Evolutionary conservation across 2,329 filamentous ascomycete species (phyloP).

Genomic region (Fusarium torulosum): DNA sequence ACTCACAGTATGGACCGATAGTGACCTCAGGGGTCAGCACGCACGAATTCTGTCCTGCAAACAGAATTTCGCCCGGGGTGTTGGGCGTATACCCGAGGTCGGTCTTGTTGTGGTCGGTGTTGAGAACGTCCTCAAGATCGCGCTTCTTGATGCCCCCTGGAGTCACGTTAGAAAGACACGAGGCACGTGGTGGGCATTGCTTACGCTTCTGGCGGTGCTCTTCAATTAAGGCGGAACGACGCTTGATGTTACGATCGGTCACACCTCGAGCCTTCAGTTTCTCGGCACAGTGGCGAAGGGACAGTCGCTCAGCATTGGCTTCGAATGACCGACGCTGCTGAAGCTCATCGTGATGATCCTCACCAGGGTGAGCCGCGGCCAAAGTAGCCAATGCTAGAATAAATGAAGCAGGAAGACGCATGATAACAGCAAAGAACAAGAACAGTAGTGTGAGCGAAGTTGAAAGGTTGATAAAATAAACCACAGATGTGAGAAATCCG

Average conservation of each 20-base stretch:
- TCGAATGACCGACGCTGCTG: conserved; percentile 3
- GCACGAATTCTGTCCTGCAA: conserved; percentile 58
- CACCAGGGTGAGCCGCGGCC: conserved; percentile 3
- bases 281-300: conserved; percentile 60
- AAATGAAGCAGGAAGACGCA: conserved; percentile 3
- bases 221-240: conserved; percentile 57
- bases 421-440: background rate
- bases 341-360: conserved; percentile 17
- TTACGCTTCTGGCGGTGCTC: conserved; percentile 57
- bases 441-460: background rate
- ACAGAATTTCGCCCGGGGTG: conserved; percentile 52
- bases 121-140: conserved; percentile 52
- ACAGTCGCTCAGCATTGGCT: conserved; percentile 29
- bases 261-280: conserved; percentile 61
- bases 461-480: background rate
- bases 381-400: background rate
- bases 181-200: background rate
- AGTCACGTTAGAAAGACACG: background rate
- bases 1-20: conserved; percentile 59
- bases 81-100: conserved; percentile 50
- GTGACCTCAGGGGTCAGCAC: conserved; percentile 64
- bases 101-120: conserved; percentile 55
- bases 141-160: conserved; percentile 46
- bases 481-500: rapidly evolving
- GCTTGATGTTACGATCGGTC: conserved; percentile 57